A percentile compares a stretch with the other conserved stretches of the same genome.
phyloP scores from a whole-genome alignment of 2,329 filamentous ascomycete genomes.

The Amylocarpus encephaloides region DNA sequence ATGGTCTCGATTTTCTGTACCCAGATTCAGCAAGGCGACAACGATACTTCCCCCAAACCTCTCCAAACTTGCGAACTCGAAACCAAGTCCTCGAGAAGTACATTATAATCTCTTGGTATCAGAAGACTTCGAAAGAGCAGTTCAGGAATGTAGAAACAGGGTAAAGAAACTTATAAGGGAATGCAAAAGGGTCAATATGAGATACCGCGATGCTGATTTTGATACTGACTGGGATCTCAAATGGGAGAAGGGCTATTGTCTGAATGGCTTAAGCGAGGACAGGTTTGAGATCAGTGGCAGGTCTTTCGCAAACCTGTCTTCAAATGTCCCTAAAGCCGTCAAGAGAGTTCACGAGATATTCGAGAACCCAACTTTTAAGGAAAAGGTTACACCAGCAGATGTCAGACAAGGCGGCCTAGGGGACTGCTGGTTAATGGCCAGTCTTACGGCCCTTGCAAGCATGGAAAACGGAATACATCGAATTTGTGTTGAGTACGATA shows the following conservation, averaged over 20 bases:
- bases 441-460: constrained; percentile 69
- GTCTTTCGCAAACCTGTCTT: constrained; percentile 41
- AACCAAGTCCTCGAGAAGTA: constrained; percentile 36
- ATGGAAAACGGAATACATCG: constrained; percentile 63
- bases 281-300: constrained; percentile 46
- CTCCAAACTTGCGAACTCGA: constrained; percentile 10
- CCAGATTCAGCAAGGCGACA: constrained; percentile 59
- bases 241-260: constrained; percentile 31
- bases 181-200: constrained; percentile 72
- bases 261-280: constrained; percentile 25
- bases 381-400: constrained; percentile 70
- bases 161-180: constrained; percentile 55
- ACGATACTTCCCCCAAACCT: constrained; percentile 47
- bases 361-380: constrained; percentile 68
- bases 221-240: constrained; percentile 56
- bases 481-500: constrained; percentile 70
- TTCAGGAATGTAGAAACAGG: constrained; percentile 59
- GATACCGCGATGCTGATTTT: constrained; percentile 77
- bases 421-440: constrained; percentile 83
- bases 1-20: constrained; percentile 55
- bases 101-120: constrained; percentile 53
- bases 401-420: constrained; percentile 73
- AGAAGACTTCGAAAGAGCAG: constrained; percentile 65
- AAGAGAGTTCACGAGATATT: constrained; percentile 74
- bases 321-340: constrained; percentile 62